Base-by-base conservation (phyloP, 768 basidiomycete genomes). In the Lyophyllum atratum region DNA sequence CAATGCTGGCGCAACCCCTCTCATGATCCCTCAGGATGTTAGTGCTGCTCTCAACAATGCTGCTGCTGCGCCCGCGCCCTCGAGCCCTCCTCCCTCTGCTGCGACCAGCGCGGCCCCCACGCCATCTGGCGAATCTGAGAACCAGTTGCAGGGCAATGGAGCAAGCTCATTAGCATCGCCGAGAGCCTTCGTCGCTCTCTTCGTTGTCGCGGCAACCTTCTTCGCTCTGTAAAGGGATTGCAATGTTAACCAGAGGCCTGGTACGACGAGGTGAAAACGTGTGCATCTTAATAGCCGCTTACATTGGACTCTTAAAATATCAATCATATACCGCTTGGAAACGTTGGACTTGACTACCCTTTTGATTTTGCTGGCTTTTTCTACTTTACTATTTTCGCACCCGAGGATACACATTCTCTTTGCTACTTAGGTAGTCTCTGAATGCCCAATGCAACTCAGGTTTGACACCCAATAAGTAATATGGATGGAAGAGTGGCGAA, bases 21-120 rank as follows among this genome's bases (percentile, higher is more conserved):
- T 87, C 56, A 80, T 80, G 80, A 69, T 88, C 58, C 89, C 89
- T 59, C 69, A 76, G 54, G 87, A 90, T 66, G 72, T 89, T 60
- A 71, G 74, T 58, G 67, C 68, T 25, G 78, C 78, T 56, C 71
- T 82, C 50, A 74, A 70, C 68, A 74, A 69, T 57, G 72, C 79
- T 43, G 62, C 63, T 22, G 60, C 66, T 31, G 54, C 69, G 12
- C 21, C 69, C 42, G 52, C 70, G 9, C 48, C 76, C 7, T 60
- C 69, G n/a, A 59, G 67, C 21, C 50, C 62, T 46, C 40, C 68
- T 26, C 49, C 71, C 14, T 61, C 68, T 11, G 51, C 69, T 29
- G 40, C 71, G 17, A 37, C 74, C 6, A 56, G 70, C 10, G 40
- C 72, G 28, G 40, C 72, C 26, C 58, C 68, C 42, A 48, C 74